Percentiles rank a stretch among this genome's conserved stretches.
phyloP scores from a whole-genome alignment of 768 basidiomycete genomes.

The Suillus sp. region DNA sequence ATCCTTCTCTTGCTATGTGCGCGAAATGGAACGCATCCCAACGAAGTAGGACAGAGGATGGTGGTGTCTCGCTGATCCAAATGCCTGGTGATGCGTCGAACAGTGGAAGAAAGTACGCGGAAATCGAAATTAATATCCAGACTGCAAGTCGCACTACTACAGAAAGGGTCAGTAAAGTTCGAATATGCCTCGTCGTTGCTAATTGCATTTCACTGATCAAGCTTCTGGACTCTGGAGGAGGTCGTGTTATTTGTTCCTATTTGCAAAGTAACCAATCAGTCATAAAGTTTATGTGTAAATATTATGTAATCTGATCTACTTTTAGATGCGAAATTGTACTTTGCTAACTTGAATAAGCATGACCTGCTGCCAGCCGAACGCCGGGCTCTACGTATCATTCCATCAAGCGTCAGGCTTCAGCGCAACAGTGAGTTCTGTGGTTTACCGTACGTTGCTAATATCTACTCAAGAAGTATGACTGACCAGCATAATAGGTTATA shows the following conservation, averaged over 20 bases:
- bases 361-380: neutral
- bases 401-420: neutral
- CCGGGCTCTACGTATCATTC: neutral
- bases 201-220: neutral
- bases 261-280: neutral
- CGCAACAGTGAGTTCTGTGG: neutral
- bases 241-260: neutral
- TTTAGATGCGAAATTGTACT: neutral
- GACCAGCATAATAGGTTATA: neutral
- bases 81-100: constrained; percentile 34
- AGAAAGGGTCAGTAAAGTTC: constrained; percentile 25
- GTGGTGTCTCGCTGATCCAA: constrained; percentile 12
- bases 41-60: constrained; percentile 49
- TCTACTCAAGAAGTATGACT: neutral
- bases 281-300: constrained; percentile 1
- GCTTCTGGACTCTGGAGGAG: too few relatives aligned
- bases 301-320: neutral
- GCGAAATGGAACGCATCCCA: constrained; percentile 91
- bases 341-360: constrained; percentile 1
- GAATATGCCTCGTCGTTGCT: constrained; percentile 19
- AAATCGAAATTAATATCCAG: constrained; percentile 22
- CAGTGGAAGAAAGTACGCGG: constrained; percentile 23
- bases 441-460: neutral
- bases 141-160: constrained; percentile 24
- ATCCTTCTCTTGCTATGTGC: constrained; percentile 60